Percentiles rank a stretch among this genome's conserved stretches.
Evolutionary conservation across 2,329 filamentous ascomycete species (phyloP).

Genomic region (Trichoderma oligosporum): DNA sequence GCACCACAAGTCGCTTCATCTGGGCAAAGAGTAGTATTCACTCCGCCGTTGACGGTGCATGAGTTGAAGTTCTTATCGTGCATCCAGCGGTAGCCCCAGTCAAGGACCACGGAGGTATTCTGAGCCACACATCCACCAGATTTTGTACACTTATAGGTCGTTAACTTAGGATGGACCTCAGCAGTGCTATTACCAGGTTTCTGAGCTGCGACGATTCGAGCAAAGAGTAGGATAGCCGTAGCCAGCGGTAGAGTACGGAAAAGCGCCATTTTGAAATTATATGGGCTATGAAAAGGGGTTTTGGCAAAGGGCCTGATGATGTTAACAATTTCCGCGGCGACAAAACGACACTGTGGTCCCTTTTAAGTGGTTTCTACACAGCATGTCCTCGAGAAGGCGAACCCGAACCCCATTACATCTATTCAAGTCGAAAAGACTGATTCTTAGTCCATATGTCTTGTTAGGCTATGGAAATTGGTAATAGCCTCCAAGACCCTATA

Average conservation of each 20-base stretch:
- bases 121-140: conserved; percentile 45
- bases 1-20: conserved; percentile 47
- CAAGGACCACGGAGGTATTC: conserved; percentile 48
- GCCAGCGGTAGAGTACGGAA: not conserved
- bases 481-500: conserved; percentile 6
- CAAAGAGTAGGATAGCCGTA: not conserved
- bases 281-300: not conserved
- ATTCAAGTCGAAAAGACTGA: not conserved
- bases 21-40: conserved; percentile 46
- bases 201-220: conserved; percentile 30
- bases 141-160: conserved; percentile 51
- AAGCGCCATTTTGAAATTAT: not conserved
- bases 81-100: conserved; percentile 45
- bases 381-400: not conserved
- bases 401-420: too few relatives aligned
- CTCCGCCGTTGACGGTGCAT: conserved; percentile 32
- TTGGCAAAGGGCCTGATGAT: not conserved
- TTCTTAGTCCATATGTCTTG: not conserved
- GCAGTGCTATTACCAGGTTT: conserved; percentile 35
- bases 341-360: not conserved
- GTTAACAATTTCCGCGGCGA: not conserved
- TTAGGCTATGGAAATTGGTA: not conserved
- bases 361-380: not conserved
- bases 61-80: conserved; percentile 39
- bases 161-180: conserved; percentile 49